Base-by-base conservation (phyloP, 2,329 filamentous ascomycete genomes). In the Elsinoe fawcettii region DNA sequence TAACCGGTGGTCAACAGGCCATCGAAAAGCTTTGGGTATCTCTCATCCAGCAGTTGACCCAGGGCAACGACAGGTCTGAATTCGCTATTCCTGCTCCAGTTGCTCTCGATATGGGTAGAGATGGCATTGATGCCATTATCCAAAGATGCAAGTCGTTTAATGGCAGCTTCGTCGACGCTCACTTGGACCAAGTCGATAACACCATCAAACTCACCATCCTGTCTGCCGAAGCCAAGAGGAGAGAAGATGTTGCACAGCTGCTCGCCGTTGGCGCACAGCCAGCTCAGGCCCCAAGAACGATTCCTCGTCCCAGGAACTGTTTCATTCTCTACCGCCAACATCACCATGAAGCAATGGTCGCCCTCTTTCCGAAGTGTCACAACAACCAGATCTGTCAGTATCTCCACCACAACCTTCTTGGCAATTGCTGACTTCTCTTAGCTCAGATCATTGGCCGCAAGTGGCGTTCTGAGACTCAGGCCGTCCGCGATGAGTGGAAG, bases 321-420 rank as follows among this genome's bases (percentile, higher is more conserved):
- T 76, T 75, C 64, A 75, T 76, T 57, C 65, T 76, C 22, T 77
- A 75, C 61, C 70, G 74, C 23, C 67, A 73, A 61, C 65, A 73
- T 44, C 67, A 73, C 55, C 64, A 66, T 55, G 65, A 69, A 1
- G 60, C 60, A 12, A 60, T 73, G 46, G 73, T 72, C 56, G 69
- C 66, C n/a, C 58, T 63, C 34, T 67, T 73, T 57, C 73, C 73
- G n/a, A 66, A 65, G 11, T 60, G 74, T 27, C 69, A 73, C 55
- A 77, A 76, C 64, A 76, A 75, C 58, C 66, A 73, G 22, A 75
- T 76, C 43, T 76, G 72, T 74, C 65, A 69, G 72, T 63, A 8
- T 14, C 18, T 12, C 12, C 23, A 34, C 7, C 37, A 16, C 16
- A 18, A 14, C 30, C 14, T 51, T 12, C 34, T 51, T 8, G 2